These are phyloP conservation scores for Chalciporus pseudorubinellus DNA, from an alignment of 768 basidiomycete genomes.

Conservation along the genomic window DNA sequence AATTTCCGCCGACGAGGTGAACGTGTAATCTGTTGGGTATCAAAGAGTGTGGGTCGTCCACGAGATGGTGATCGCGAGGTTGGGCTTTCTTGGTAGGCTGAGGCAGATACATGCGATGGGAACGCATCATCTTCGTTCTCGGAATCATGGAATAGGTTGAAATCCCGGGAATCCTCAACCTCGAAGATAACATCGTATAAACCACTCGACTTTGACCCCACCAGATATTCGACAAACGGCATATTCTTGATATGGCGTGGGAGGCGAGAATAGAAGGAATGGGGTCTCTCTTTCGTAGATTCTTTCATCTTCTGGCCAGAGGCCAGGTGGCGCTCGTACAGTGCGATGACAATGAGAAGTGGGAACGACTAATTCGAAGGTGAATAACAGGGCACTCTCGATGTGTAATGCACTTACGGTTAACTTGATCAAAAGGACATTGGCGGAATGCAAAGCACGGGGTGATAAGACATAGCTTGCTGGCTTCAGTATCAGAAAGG, in stretches of 20 bases:
- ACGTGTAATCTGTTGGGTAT: constrained; percentile 8
- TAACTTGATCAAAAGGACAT: constrained; percentile 81
- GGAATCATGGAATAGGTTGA: constrained; percentile 49
- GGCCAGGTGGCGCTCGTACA: constrained; percentile 75
- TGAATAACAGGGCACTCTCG: not conserved
- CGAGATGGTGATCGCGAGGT: constrained; percentile 7
- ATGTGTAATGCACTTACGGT: constrained; percentile 48
- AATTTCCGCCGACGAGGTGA: constrained; percentile 24
- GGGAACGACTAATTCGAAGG: constrained; percentile 58
- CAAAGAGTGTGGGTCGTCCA: constrained; percentile 3
- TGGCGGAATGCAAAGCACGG: constrained; percentile 74
- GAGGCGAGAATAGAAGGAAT: constrained; percentile 59
- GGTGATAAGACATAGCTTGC: constrained; percentile 73
- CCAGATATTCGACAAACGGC: constrained; percentile 70
- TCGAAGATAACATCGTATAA: constrained; percentile 81
- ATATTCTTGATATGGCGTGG: constrained; percentile 72
- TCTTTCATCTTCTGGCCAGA: constrained; percentile 50
- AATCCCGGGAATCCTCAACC: constrained; percentile 49
- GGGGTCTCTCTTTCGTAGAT: constrained; percentile 49
- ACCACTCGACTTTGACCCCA: constrained; percentile 66
- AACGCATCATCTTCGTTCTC: constrained; percentile 39
- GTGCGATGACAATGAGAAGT: constrained; percentile 66
- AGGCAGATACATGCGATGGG: constrained; percentile 10
- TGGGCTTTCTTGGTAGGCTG: constrained; percentile 10
- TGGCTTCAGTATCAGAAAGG: constrained; percentile 78